These are phyloP conservation scores for Acanthamoeba lenticulata DNA, from an alignment of 208 protist species.

Conservation along the genomic window DNA sequence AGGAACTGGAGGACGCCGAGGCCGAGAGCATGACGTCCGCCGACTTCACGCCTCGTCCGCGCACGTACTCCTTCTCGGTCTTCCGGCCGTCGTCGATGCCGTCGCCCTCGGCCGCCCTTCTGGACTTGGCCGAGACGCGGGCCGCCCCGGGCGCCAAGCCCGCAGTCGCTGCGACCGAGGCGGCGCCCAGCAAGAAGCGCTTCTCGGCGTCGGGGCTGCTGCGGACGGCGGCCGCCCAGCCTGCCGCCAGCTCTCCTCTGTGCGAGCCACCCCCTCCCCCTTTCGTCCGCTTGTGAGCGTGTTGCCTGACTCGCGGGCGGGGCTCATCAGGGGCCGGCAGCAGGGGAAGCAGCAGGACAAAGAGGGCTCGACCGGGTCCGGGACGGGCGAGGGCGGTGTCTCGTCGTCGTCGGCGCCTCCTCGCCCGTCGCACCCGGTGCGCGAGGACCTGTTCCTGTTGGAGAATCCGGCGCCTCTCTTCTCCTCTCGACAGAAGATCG, in stretches of 20 bases:
- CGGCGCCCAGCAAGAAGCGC: not conserved
- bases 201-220: not conserved
- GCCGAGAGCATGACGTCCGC: no score
- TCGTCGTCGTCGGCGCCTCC: not conserved
- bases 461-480: not conserved
- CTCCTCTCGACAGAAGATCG: constrained; percentile 32
- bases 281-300: not conserved
- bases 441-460: not conserved
- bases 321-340: no score
- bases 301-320: no score
- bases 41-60: no score
- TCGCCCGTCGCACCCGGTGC: not conserved
- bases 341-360: no score
- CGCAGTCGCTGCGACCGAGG: not conserved
- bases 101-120: not conserved
- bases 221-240: not conserved
- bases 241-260: not conserved
- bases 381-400: not conserved
- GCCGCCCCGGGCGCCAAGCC: no score
- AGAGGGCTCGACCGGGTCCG: not conserved
- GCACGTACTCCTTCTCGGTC: not conserved
- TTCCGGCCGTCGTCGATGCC: not conserved
- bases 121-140: not conserved
- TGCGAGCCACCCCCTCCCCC: not conserved
- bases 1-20: no score